phyloP scores from a whole-genome alignment of 129 eudicot genomes.

The Tagetes erecta region DNA sequence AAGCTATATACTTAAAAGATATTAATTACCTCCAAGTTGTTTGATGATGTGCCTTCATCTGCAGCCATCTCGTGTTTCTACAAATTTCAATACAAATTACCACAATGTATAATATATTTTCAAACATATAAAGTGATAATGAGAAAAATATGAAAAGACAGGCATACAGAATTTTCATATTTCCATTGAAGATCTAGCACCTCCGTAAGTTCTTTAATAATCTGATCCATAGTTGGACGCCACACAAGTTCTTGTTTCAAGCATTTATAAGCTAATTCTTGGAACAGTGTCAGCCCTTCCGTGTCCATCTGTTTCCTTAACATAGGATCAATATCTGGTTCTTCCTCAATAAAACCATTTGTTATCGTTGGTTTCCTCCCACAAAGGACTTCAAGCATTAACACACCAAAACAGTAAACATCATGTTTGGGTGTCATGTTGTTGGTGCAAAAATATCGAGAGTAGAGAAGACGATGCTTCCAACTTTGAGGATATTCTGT shows the following conservation, averaged over 20 bases:
- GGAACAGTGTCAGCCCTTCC: not conserved
- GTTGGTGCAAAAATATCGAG: not conserved
- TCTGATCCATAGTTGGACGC: not conserved
- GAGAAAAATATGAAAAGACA: not conserved
- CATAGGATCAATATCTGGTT: not conserved
- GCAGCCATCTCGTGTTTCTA: not conserved
- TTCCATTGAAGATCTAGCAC: conserved; percentile 1
- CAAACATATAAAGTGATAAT: not conserved
- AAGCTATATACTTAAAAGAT: not conserved
- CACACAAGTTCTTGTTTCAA: not conserved
- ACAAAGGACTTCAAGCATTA: conserved; percentile 11
- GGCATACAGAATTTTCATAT: not conserved
- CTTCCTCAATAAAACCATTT: not conserved
- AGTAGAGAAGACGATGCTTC: conserved; percentile 16
- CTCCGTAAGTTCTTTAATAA: not conserved
- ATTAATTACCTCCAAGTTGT: not conserved
- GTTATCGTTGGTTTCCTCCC: not conserved
- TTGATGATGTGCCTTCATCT: not conserved
- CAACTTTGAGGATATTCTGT: conserved; percentile 15
- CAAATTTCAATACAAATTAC: not conserved
- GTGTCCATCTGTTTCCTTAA: not conserved
- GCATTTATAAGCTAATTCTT: not conserved
- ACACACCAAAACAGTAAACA: conserved; percentile 15
- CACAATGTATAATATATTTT: not conserved
- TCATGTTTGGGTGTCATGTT: conserved; percentile 22